phyloP scores from a whole-genome alignment of 768 basidiomycete species.

The Candolleomyces efflorescens region DNA sequence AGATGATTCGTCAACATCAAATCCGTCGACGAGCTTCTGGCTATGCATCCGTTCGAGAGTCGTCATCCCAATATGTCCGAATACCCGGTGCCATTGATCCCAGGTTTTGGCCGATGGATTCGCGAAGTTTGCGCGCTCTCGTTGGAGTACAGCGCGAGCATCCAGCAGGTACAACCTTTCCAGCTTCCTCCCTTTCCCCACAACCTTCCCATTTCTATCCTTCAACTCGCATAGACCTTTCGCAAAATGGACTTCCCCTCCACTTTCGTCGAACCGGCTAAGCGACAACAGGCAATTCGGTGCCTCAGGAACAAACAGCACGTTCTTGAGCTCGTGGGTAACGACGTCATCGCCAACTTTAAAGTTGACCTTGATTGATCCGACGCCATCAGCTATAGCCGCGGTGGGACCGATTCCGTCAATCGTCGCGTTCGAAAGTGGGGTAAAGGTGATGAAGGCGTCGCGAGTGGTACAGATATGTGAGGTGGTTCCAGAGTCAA shows the following conservation, averaged over 20 bases:
- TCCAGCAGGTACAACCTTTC: constrained; percentile 5
- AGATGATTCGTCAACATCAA: constrained; percentile 3
- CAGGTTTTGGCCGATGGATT: not conserved
- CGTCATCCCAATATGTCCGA: constrained; percentile 1
- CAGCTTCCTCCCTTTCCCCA: not conserved
- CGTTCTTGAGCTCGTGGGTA: not conserved
- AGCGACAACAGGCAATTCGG: constrained; percentile 2
- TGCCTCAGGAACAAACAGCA: not conserved
- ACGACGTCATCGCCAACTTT: constrained; percentile 5
- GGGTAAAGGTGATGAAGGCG: constrained; percentile 15
- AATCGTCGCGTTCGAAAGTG: constrained; percentile 10
- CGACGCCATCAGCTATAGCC: constrained; percentile 10
- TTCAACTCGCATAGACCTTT: not conserved
- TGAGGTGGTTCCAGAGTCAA: constrained; percentile 21
- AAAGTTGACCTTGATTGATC: constrained; percentile 17
- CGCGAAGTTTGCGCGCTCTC: not conserved
- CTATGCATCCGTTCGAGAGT: not conserved
- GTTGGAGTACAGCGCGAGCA: not conserved
- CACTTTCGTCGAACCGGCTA: constrained; percentile 2
- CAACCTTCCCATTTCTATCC: constrained; percentile 1
- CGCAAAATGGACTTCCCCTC: not conserved
- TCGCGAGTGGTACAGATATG: constrained; percentile 20
- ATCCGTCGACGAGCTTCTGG: not conserved
- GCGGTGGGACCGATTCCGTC: constrained; percentile 13
- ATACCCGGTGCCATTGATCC: constrained; percentile 1